These are phyloP conservation scores for Didymella lethalis DNA, from an alignment of 2,329 filamentous ascomycete genomes.

Conservation along the genomic window DNA sequence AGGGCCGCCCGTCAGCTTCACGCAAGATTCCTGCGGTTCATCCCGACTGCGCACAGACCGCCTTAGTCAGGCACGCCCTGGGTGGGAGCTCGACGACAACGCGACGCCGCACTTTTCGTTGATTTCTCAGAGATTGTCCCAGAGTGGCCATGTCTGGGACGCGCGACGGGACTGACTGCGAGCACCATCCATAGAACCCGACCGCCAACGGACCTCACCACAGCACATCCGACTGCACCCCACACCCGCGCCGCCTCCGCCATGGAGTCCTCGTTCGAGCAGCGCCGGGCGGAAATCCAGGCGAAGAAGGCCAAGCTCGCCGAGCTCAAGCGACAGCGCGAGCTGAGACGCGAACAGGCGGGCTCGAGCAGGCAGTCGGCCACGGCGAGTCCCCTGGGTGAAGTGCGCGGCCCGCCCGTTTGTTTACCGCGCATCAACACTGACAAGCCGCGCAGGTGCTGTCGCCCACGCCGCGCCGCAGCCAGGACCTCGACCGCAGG, in stretches of 20 bases:
- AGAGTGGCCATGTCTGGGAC: conserved; percentile 18
- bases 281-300: conserved; percentile 93
- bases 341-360: conserved; percentile 76
- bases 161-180: conserved; percentile 4
- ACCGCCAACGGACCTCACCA: no score
- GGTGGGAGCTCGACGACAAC: neutral
- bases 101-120: neutral
- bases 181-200: no score
- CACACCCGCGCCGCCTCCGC: conserved; percentile 13
- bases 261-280: conserved; percentile 67
- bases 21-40: conserved; percentile 31
- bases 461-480: conserved; percentile 73
- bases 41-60: conserved; percentile 13
- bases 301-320: conserved; percentile 97
- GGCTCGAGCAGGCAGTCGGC: conserved; percentile 70
- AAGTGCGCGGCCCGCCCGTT: conserved; percentile 63
- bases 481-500: conserved; percentile 69
- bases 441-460: conserved; percentile 62
- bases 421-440: conserved; percentile 6
- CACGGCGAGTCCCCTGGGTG: conserved; percentile 67
- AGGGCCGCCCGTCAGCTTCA: conserved; percentile 26
- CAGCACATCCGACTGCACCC: neutral
- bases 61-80: conserved; percentile 26
- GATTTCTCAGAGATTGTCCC: neutral
- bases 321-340: conserved; percentile 91